Conservation (phyloP, 768 basidiomycete genomes). For the Boletus sensibilis region DNA sequence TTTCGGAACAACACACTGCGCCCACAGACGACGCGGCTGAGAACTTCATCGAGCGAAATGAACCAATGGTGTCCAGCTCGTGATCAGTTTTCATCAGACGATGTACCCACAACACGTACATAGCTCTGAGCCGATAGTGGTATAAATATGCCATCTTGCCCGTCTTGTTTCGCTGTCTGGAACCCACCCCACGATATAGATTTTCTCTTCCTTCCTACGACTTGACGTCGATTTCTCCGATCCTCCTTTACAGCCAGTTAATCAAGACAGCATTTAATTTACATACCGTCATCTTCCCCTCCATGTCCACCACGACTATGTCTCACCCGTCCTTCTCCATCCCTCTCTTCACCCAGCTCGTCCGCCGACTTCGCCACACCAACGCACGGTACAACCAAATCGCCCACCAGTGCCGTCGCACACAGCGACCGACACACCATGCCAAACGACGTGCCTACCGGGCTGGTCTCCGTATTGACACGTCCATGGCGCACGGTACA, state of each 20-base stretch:
- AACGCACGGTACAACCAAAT: constrained; percentile 42
- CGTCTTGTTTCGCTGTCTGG: constrained; percentile 12
- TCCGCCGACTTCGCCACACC: constrained; percentile 41
- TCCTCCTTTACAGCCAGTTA: constrained; percentile 1
- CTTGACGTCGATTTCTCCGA: neutral
- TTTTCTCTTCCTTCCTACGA: neutral
- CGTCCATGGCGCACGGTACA: constrained; percentile 35
- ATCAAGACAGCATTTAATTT: neutral
- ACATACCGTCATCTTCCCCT: neutral
- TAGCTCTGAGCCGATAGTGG: neutral
- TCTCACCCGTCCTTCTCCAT: constrained; percentile 23
- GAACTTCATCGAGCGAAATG: neutral
- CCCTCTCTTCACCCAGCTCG: constrained; percentile 35
- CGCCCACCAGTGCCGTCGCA: constrained; percentile 39
- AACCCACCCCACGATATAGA: constrained; percentile 7
- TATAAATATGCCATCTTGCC: constrained; percentile 19
- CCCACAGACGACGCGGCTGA: constrained; percentile 11
- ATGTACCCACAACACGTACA: constrained; percentile 12
- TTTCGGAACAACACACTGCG: constrained; percentile 22
- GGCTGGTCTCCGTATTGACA: constrained; percentile 47
- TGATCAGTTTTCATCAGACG: no score
- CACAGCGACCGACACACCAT: constrained; percentile 40
- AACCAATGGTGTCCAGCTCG: neutral
- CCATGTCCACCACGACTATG: neutral
- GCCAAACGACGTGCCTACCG: constrained; percentile 47